Evolutionary conservation across 2,329 filamentous ascomycete genomes (phyloP), one percentile per base, ranked within the genome.

Genomic region (Curvularia lunata): DNA sequence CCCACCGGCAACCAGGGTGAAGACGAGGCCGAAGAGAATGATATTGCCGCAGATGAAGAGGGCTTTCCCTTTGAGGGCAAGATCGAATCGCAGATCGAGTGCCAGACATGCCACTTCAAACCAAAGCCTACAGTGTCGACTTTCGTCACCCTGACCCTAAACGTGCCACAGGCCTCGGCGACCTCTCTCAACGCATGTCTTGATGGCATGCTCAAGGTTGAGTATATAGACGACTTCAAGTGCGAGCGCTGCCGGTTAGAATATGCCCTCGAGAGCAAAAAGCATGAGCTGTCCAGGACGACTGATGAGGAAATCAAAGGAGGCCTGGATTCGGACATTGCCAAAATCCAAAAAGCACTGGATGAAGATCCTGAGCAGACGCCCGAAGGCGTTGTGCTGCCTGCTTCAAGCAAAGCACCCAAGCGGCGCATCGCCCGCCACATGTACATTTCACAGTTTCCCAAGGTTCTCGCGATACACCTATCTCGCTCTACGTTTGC

Each of bases 201-300:
- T 68, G 95, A 99, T 70, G 91, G 91, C 40, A 89, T 97, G 77
- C 88, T 99, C 66, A 97, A 97, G 78, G 92, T 91, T 0, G 95
- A 99, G 76, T 90, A 92, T 74, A 97, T 99, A 64, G 94, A 98
- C 62, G 95, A 97, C 74, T 99, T 96, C 82, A 93, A 91, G 67
- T 99, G 95, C 79, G 95, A 97, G 69, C 91, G 88, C 78, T 99
- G 95, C 73, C 87, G 92, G 21, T 82, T 99, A n/a, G 78, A 91
- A 42, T 90, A 97, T 75, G 92, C 92, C 4, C 79, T 91, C 52
- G 81, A 87, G 28, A 77, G 84, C 49, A 85, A 91, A 62, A 80
- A 86, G 61, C 79, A 82, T 6, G 87, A 92, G 62, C 73, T 89
- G 32, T 77, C 80, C 32, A 84, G 80, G 21, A 60, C 69, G 1